Percentiles rank a stretch among this genome's conserved stretches.
Conservation (phyloP, 192 early-diverging fungal species). For the Backusella circina region DNA sequence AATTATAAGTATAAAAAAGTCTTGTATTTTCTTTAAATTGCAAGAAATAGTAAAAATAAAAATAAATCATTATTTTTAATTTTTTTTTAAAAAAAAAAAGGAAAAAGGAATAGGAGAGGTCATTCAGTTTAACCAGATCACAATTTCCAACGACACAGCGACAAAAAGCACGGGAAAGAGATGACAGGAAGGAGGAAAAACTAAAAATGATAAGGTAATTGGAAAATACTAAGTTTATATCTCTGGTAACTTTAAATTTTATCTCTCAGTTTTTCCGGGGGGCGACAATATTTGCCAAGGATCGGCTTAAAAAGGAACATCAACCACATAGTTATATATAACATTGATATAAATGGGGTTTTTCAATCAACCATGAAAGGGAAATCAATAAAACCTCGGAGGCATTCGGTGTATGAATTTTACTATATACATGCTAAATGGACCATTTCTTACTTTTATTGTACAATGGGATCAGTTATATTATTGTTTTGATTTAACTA, state of each 20-base stretch:
- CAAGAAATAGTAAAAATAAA: neutral
- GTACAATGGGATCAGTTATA: neutral
- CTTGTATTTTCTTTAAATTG: neutral
- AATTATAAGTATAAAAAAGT: neutral
- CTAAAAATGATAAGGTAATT: neutral
- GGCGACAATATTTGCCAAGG: neutral
- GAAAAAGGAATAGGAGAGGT: neutral
- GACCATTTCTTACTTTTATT: neutral
- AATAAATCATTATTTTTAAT: neutral
- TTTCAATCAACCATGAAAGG: neutral
- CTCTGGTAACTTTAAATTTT: neutral
- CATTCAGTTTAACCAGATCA: conserved; percentile 3
- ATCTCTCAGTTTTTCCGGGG: neutral
- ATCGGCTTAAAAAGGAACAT: neutral
- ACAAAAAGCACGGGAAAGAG: neutral
- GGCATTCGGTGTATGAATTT: neutral
- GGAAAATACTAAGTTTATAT: neutral
- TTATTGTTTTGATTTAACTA: neutral
- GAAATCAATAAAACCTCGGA: neutral
- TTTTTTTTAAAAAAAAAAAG: neutral
- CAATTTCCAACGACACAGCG: neutral
- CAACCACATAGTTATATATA: neutral
- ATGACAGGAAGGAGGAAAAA: neutral
- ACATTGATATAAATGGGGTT: neutral
- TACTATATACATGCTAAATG: neutral